A percentile compares a stretch with the other conserved stretches of the same genome.
Evolutionary conservation across 306 rosid genomes (phyloP).

Genomic region (Cicer pinnatifidum): DNA sequence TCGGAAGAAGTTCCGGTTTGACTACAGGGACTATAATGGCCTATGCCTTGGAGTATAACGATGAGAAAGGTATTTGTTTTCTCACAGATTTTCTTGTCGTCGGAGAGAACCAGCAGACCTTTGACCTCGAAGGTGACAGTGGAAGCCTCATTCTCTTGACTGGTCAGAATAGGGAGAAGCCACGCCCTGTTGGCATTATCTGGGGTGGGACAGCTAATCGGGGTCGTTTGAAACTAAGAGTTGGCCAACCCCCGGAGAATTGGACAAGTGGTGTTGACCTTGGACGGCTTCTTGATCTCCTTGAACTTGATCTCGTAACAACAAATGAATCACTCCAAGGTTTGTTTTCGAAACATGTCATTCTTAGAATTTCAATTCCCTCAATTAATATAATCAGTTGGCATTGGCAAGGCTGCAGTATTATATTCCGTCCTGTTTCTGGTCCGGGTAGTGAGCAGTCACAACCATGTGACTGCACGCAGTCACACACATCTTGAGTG

Average conservation of each 20-base stretch:
- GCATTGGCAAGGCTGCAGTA: neutral
- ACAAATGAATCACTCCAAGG: conserved; percentile 81
- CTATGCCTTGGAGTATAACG: conserved; percentile 93
- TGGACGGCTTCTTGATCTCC: conserved; percentile 93
- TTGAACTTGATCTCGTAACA: conserved; percentile 90
- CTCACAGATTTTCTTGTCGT: conserved; percentile 98
- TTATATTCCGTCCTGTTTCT: conserved; percentile 7
- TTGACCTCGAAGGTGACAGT: conserved; percentile 99
- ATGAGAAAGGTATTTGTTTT: conserved; percentile 96
- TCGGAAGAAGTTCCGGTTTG: conserved; percentile 98
- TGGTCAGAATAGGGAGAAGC: conserved; percentile 75
- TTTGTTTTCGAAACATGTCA: conserved; percentile 57
- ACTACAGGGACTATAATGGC: conserved; percentile 96
- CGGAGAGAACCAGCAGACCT: conserved; percentile 95
- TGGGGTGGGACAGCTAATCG: conserved; percentile 99
- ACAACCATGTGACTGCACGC: too few relatives aligned
- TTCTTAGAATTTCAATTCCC: conserved; percentile 27
- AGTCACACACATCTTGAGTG: too few relatives aligned
- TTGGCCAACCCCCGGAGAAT: conserved; percentile 90
- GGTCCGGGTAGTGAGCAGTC: too few relatives aligned
- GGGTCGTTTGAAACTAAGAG: conserved; percentile 85
- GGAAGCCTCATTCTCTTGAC: conserved; percentile 96
- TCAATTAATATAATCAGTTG: conserved; percentile 15
- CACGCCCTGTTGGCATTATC: conserved; percentile 91
- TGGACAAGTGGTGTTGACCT: conserved; percentile 99